Conservation (phyloP, 257 asterid genomes). For the Solanum lignicaule region DNA sequence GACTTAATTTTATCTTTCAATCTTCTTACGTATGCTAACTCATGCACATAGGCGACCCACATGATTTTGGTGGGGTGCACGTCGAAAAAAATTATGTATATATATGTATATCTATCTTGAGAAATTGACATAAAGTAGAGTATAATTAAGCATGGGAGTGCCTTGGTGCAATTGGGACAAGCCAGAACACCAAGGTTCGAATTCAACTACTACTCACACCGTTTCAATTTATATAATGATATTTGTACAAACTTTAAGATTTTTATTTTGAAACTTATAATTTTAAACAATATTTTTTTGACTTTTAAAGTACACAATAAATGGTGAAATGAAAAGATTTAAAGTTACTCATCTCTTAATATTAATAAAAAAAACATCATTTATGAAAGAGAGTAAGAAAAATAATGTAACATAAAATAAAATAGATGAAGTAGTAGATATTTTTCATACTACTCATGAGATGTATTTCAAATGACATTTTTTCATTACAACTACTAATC, state of each 20-base stretch:
- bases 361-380: no score
- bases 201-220: not conserved
- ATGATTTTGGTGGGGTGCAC: no score
- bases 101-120: no score
- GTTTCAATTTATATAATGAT: no score
- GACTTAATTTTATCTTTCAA: not conserved
- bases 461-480: not conserved
- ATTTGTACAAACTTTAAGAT: not conserved
- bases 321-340: no score
- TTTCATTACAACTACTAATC: not conserved
- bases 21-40: not conserved
- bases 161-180: no score
- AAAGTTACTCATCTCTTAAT: not conserved
- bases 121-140: no score
- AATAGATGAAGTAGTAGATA: not conserved
- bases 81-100: no score
- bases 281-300: no score
- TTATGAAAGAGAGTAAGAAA: not conserved
- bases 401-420: not conserved
- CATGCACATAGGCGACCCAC: not conserved
- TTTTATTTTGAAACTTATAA: not conserved
- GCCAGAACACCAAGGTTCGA: no score
- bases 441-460: not conserved
- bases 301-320: no score
- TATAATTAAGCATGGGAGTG: no score